These are phyloP conservation scores for Salix arbutifolia DNA, from an alignment of 345 rosid genomes.

Conservation along the genomic window DNA sequence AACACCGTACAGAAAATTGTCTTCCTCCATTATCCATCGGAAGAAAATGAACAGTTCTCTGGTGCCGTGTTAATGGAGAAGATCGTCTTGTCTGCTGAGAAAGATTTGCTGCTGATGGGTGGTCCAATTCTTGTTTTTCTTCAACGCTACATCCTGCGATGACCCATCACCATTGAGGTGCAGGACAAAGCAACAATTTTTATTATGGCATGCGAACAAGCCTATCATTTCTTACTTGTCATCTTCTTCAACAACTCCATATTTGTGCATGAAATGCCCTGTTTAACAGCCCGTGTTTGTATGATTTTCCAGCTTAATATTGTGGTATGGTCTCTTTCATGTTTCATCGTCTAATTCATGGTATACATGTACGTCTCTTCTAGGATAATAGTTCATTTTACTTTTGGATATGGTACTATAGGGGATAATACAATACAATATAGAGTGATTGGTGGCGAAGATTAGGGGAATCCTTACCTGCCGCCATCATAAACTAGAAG, in stretches of 20 bases:
- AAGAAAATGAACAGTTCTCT: conserved; percentile 20
- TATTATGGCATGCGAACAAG: neutral
- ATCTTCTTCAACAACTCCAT: neutral
- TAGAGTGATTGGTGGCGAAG: conserved; percentile 34
- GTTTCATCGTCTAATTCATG: neutral
- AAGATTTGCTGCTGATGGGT: conserved; percentile 12
- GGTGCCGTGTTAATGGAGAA: conserved; percentile 21
- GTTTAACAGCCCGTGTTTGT: neutral
- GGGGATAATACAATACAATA: neutral
- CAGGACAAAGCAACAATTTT: neutral
- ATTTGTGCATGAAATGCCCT: neutral
- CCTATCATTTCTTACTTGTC: neutral
- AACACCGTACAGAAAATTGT: neutral
- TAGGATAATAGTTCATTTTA: neutral
- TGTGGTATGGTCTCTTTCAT: neutral
- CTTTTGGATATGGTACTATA: neutral
- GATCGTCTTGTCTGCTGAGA: conserved; percentile 7
- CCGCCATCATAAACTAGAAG: conserved; percentile 32
- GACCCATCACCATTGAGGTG: neutral
- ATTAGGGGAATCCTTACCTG: conserved; percentile 37
- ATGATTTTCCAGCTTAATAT: neutral
- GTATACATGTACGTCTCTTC: neutral
- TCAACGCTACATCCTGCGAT: neutral
- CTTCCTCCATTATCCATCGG: conserved; percentile 25
- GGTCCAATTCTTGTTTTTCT: conserved; percentile 7